Conservation (phyloP, 1,139 yeast species). For the Blastobotrys ciferrii region DNA sequence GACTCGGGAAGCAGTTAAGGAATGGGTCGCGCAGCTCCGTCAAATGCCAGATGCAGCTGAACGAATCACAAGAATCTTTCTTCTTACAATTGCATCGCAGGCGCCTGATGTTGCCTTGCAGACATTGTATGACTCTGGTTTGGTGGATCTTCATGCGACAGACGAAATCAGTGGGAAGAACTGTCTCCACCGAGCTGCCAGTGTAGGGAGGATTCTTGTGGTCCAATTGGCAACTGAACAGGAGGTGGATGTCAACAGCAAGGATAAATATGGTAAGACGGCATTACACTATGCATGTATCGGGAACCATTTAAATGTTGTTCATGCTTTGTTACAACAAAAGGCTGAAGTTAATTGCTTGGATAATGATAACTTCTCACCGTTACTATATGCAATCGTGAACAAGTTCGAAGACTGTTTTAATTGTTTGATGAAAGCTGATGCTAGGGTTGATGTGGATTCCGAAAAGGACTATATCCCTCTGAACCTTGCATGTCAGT, state of each 20-base stretch:
- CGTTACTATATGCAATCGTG: conserved; percentile 75
- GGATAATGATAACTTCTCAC: conserved; percentile 52
- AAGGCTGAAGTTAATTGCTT: conserved; percentile 39
- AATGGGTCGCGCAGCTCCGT: conserved; percentile 53
- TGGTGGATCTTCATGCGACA: conserved; percentile 39
- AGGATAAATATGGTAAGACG: conserved; percentile 72
- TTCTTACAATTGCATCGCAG: conserved; percentile 54
- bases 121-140: conserved; percentile 40
- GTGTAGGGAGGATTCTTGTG: conserved; percentile 37
- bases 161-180: conserved; percentile 46
- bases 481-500: conserved; percentile 83
- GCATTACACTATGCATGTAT: conserved; percentile 84
- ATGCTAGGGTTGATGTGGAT: conserved; percentile 41
- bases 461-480: conserved; percentile 62
- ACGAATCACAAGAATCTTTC: conserved; percentile 61
- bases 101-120: conserved; percentile 44
- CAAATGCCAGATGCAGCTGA: conserved; percentile 43
- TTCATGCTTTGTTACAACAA: conserved; percentile 34
- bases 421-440: conserved; percentile 44
- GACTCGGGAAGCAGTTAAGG: conserved; percentile 31
- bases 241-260: conserved; percentile 41
- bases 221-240: conserved; percentile 38
- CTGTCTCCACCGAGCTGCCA: conserved; percentile 50
- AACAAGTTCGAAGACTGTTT: conserved; percentile 60
- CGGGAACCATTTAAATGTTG: conserved; percentile 36